These are phyloP conservation scores for Macrolepiota albuminosa DNA, from an alignment of 768 basidiomycete species.

Conservation along the genomic window DNA sequence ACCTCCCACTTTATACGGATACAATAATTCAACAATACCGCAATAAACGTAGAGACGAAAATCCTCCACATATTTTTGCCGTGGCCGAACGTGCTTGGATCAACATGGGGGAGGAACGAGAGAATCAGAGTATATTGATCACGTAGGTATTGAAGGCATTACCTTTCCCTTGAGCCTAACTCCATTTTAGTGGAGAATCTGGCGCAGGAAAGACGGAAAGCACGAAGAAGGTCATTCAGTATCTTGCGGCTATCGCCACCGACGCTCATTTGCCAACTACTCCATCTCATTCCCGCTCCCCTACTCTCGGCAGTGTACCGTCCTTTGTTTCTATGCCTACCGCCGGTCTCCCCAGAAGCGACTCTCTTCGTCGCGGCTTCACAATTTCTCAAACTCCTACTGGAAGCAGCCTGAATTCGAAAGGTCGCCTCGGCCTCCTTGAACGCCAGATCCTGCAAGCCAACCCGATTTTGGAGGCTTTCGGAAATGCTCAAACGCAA, in stretches of 20 bases:
- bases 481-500: conserved; percentile 98
- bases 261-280: conserved; percentile 57
- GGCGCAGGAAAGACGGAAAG: conserved; percentile 99
- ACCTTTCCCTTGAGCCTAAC: conserved; percentile 9
- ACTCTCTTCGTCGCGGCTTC: conserved; percentile 56
- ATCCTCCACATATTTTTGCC: conserved; percentile 94
- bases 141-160: conserved; percentile 55
- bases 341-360: conserved; percentile 64
- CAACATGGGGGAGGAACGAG: conserved; percentile 95
- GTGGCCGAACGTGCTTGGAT: conserved; percentile 98
- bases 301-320: conserved; percentile 49
- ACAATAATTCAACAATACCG: conserved; percentile 88
- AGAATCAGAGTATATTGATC: conserved; percentile 97
- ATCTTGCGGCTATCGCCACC: conserved; percentile 94
- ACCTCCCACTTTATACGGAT: conserved; percentile 87
- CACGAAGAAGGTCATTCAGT: conserved; percentile 99
- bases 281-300: conserved; percentile 62
- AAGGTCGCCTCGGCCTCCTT: conserved; percentile 78
- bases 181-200: conserved; percentile 77
- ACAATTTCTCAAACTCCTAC: conserved; percentile 38
- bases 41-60: conserved; percentile 82
- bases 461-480: conserved; percentile 95
- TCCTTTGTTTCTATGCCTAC: conserved; percentile 53
- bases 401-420: conserved; percentile 49
- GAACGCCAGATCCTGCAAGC: conserved; percentile 97